Base-by-base conservation (phyloP, 768 basidiomycete species). In the Ramaria rubella region DNA sequence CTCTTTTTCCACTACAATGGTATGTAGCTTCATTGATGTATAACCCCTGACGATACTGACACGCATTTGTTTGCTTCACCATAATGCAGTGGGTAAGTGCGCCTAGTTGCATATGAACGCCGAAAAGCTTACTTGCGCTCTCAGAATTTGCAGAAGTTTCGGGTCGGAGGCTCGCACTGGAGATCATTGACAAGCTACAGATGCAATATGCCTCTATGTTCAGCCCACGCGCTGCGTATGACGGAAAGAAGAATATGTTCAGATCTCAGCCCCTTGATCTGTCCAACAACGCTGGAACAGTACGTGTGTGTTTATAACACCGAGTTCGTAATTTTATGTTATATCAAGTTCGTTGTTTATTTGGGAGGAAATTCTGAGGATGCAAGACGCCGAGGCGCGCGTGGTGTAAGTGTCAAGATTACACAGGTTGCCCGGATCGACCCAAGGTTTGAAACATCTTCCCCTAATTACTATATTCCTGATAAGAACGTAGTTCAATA, bases 161-260 rank as follows among this genome's bases (percentile, higher is more conserved):
- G n/a, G 24, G 33, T 24, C 15, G 50, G 24, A 27, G 26, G 27
- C 50, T 21, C 11, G 26, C 15, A 5, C 50, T 52, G 5, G 26
- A 30, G n/a, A 34, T 52, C 11, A 19, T 27, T 14, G 23, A 30
- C 17, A 27, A 52, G 6, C 27, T 52, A 14, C 50, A 52, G 34
- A 17, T 52, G 27, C 50, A 52, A 26, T 30, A 52, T 52, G 29
- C 50, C n/a, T 17, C 14, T n/a, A 72, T 87, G 21, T 92, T 92
- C 65, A 87, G 80, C 4, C 87, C 86, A 12, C 80, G 76, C 14
- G 84, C 77, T 19, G 88, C 81, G 1, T 91, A 90, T 57, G 90
- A 91, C 57, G 89, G 89, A 0, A 75, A 86, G 36, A 91, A 90
- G 68, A 91, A 90, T 60, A 68, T 83, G 49, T 92, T 52, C 87